A percentile compares a stretch with the other conserved stretches of the same genome.
Evolutionary conservation across 2,329 filamentous ascomycete species (phyloP).

Genomic region (Hypoxylon sp.): DNA sequence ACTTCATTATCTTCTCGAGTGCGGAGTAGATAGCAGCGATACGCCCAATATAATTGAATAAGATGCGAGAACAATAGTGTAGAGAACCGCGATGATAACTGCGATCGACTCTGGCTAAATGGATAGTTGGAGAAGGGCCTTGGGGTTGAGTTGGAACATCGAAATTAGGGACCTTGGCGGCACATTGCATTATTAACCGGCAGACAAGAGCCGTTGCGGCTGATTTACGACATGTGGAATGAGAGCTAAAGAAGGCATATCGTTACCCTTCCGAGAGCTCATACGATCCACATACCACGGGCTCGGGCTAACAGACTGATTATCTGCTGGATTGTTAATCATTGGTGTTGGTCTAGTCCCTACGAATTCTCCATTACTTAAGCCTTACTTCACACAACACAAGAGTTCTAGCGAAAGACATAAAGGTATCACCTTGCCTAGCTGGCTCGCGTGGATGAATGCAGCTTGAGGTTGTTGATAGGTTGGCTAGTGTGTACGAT

Average conservation of each 20-base stretch:
- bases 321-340: slow-evolving; percentile 20
- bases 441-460: no score
- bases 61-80: slow-evolving; percentile 2
- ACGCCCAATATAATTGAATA: slow-evolving; percentile 28
- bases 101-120: slow-evolving; percentile 48
- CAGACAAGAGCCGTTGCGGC: slow-evolving; percentile 33
- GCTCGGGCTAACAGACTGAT: slow-evolving; percentile 9
- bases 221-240: slow-evolving; percentile 18
- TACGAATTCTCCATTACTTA: neutral
- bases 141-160: slow-evolving; percentile 13
- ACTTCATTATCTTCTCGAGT: slow-evolving; percentile 25
- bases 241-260: slow-evolving; percentile 9
- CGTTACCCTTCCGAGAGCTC: slow-evolving; percentile 9
- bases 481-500: no score
- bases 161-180: slow-evolving; percentile 17
- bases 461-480: no score
- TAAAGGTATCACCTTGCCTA: neutral
- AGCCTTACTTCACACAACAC: neutral
- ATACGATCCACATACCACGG: slow-evolving; percentile 14
- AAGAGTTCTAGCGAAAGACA: neutral
- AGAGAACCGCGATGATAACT: slow-evolving; percentile 18
- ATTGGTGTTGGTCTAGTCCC: neutral
- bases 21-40: slow-evolving; percentile 36
- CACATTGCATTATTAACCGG: slow-evolving; percentile 37
- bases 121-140: slow-evolving; percentile 43